Evolutionary conservation across 2,329 filamentous ascomycete species (phyloP).

Genomic region (Scolecobasidium constrictum): DNA sequence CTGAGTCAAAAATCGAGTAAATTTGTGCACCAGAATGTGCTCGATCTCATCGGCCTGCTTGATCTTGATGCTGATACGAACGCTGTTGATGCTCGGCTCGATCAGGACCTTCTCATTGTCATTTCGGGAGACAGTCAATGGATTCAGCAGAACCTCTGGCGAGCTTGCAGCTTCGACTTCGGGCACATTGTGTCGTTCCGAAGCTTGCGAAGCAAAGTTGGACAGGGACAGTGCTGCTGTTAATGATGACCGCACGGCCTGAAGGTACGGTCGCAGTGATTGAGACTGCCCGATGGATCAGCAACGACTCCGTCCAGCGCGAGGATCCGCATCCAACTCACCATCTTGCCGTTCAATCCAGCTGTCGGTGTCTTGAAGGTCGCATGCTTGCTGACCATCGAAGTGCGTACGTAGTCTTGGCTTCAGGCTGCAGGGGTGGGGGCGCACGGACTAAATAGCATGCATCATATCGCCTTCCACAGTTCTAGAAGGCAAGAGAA

Average conservation of each 20-base stretch:
- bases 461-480: too few species aligned
- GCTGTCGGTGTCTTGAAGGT: too few species aligned
- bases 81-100: constrained; percentile 92
- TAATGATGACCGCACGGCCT: constrained; percentile 88
- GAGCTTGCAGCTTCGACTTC: constrained; percentile 91
- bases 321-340: too few species aligned
- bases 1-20: constrained; percentile 92
- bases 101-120: constrained; percentile 95
- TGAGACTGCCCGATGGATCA: constrained; percentile 76
- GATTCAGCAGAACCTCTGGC: constrained; percentile 87
- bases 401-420: background rate
- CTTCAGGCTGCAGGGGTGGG: too few species aligned
- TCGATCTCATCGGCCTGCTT: constrained; percentile 99
- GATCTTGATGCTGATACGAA: constrained; percentile 96
- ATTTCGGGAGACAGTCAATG: constrained; percentile 82
- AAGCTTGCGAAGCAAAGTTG: constrained; percentile 95
- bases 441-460: too few species aligned
- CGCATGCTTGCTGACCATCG: too few species aligned
- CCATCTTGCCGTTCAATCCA: constrained; percentile 6
- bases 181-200: constrained; percentile 94
- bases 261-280: constrained; percentile 91
- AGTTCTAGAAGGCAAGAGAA: background rate
- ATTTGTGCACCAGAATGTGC: constrained; percentile 95
- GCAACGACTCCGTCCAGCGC: too few species aligned
- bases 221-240: constrained; percentile 88